Evolutionary conservation across 1,284 basidiomycete species (phyloP), one percentile per base, ranked within the genome.

Genomic region (Moniliella sp.): DNA sequence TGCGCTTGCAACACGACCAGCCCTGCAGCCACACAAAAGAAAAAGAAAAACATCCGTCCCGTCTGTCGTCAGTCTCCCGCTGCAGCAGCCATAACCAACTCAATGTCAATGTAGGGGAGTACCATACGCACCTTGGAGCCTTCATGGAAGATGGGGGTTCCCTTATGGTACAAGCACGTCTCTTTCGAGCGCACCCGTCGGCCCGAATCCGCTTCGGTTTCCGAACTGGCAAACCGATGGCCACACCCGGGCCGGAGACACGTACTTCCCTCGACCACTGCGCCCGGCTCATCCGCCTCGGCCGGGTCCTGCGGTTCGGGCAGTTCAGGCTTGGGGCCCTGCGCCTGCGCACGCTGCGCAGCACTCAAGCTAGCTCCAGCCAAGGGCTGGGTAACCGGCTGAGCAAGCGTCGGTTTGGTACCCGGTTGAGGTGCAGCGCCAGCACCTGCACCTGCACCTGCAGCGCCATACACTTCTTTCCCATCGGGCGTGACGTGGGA

Each of bases 121-220:
- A 26, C 4, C 4, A 18, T 3, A 17, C 36, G 18, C 28, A 38
- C 36, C 25, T 57, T 59, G 16, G 43, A 47, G n/a, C 56, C 56
- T 30, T 59, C 56, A 40, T 59, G 56, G 37, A 59, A 59, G 42
- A 59, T 53, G 16, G 56, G 43, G 5, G 38, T 35, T 23, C 54
- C 53, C 23, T 35, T 41, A 42, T 59, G 56, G 32, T 48, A 48
- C 7, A 30, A 39, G 40, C 56, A 59, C 25, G 25, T 16, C 32
- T 59, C 56, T 2, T 15, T 23, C 3, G 30, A 19, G 14, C 40
- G 35, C 11, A 49, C 41, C 8, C 48, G 31, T 5, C 31, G 25
- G 4, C 36, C 38, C n/a, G 42, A 45, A n/a, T n/a, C n/a, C n/a
- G n/a, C n/a, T n/a, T n/a, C n/a, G n/a, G n/a, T n/a, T n/a, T n/a